Percentiles rank a stretch among this genome's conserved stretches.
Conservation (phyloP, 371 early-diverging fungal genomes). For the Parasitella parasitica region DNA sequence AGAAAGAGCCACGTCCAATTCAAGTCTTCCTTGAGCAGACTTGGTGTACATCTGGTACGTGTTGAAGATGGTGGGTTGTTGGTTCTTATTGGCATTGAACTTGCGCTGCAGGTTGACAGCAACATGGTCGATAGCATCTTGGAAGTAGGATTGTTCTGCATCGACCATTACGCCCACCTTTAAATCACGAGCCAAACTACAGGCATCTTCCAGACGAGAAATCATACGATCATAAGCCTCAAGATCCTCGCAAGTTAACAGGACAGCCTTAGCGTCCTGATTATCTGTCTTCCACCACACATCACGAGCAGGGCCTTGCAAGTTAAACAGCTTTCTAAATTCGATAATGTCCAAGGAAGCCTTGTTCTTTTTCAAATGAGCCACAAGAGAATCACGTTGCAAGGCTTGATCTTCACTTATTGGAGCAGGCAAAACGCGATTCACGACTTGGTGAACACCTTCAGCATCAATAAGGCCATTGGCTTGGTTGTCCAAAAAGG, state of each 20-base stretch:
- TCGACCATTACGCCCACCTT: conserved; percentile 87
- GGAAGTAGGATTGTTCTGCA: conserved; percentile 95
- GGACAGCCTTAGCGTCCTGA: background rate
- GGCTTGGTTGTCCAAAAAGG: conserved; percentile 36
- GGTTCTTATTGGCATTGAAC: conserved; percentile 58
- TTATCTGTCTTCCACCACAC: conserved; percentile 33
- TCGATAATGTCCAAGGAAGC: conserved; percentile 29
- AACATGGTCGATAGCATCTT: conserved; percentile 88
- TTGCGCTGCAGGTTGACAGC: conserved; percentile 66
- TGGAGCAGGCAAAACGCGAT: conserved; percentile 27
- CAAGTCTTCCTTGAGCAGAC: conserved; percentile 66
- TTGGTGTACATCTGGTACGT: conserved; percentile 90
- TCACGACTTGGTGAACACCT: conserved; percentile 24
- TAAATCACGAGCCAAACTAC: conserved; percentile 57
- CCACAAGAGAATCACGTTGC: conserved; percentile 21
- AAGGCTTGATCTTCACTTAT: conserved; percentile 16
- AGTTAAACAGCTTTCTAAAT: conserved; percentile 35
- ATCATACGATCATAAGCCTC: conserved; percentile 74
- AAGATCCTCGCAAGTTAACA: conserved; percentile 53
- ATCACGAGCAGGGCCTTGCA: conserved; percentile 38
- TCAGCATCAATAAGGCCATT: conserved; percentile 28
- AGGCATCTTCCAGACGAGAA: conserved; percentile 63
- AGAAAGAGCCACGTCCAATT: conserved; percentile 69
- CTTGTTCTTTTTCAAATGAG: conserved; percentile 8
- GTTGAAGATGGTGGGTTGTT: conserved; percentile 77